A percentile compares a stretch with the other conserved stretches of the same genome.
These are phyloP conservation scores for Puccinellia tenuiflora DNA, from an alignment of 176 grass and related monocot species.

Conservation along the genomic window DNA sequence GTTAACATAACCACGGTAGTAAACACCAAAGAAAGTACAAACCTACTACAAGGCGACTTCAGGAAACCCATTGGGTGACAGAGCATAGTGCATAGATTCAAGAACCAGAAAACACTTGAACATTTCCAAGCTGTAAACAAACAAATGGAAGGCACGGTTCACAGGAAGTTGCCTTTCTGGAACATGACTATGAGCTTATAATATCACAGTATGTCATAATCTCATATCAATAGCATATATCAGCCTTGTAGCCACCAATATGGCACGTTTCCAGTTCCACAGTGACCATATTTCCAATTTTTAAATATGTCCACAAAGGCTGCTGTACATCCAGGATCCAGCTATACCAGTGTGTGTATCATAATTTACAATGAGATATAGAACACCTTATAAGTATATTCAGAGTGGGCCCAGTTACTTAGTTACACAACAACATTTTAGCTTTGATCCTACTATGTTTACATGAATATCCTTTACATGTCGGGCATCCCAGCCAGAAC, in stretches of 20 bases:
- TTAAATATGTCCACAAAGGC: background rate
- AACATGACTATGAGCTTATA: background rate
- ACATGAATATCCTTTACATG: conserved; percentile 26
- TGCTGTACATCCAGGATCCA: too few relatives aligned
- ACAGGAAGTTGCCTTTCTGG: background rate
- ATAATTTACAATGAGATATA: background rate
- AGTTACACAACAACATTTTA: conserved; percentile 8
- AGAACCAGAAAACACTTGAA: background rate
- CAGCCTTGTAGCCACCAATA: background rate
- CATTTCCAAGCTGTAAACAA: background rate
- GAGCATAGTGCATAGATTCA: background rate
- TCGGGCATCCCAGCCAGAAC: background rate
- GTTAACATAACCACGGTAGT: background rate
- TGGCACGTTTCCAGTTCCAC: background rate
- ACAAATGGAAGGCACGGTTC: background rate
- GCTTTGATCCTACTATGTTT: background rate
- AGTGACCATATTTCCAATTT: background rate
- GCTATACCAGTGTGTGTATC: background rate
- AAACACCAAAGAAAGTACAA: background rate
- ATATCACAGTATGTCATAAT: background rate
- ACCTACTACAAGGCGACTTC: background rate
- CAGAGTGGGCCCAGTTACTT: background rate
- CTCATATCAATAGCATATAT: background rate
- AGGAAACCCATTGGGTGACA: background rate
- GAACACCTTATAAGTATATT: background rate